A percentile compares a stretch with the other conserved stretches of the same genome.
Evolutionary conservation across 257 asterid genomes (phyloP).

Genomic region (Plantago ovata): DNA sequence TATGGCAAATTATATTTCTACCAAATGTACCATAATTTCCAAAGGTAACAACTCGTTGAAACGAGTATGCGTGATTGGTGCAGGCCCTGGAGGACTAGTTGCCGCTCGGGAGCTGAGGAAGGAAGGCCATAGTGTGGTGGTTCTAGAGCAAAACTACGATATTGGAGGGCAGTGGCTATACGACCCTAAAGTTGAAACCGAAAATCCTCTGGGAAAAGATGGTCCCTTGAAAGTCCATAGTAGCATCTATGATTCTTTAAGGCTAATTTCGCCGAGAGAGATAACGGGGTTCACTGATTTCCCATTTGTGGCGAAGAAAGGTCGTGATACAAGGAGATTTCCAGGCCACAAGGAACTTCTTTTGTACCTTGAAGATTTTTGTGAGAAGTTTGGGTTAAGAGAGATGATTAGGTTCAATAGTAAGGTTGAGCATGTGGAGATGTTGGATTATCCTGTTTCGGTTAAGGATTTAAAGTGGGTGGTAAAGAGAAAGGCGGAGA

Average conservation of each 20-base stretch:
- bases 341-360: conserved; percentile 75
- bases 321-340: conserved; percentile 74
- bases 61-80: conserved; percentile 74
- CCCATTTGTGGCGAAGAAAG: conserved; percentile 56
- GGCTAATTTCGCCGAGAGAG: conserved; percentile 68
- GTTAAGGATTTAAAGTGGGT: conserved; percentile 58
- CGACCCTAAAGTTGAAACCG: conserved; percentile 48
- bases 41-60: conserved; percentile 33
- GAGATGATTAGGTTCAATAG: conserved; percentile 75
- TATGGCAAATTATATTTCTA: too few species aligned
- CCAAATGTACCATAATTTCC: conserved; percentile 42
- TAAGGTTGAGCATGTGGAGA: conserved; percentile 57
- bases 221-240: conserved; percentile 50
- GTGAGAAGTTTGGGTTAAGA: conserved; percentile 58
- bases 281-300: conserved; percentile 81
- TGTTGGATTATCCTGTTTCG: conserved; percentile 36
- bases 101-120: conserved; percentile 79
- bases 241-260: conserved; percentile 60
- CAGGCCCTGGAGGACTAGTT: conserved; percentile 79
- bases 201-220: conserved; percentile 43
- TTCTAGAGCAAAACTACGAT: conserved; percentile 73
- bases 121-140: conserved; percentile 74
- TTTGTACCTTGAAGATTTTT: conserved; percentile 60
- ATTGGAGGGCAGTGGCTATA: conserved; percentile 95
- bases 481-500: conserved; percentile 53